phyloP scores from a whole-genome alignment of 1,139 yeast genomes.

The Lizanozyma gosingica region DNA sequence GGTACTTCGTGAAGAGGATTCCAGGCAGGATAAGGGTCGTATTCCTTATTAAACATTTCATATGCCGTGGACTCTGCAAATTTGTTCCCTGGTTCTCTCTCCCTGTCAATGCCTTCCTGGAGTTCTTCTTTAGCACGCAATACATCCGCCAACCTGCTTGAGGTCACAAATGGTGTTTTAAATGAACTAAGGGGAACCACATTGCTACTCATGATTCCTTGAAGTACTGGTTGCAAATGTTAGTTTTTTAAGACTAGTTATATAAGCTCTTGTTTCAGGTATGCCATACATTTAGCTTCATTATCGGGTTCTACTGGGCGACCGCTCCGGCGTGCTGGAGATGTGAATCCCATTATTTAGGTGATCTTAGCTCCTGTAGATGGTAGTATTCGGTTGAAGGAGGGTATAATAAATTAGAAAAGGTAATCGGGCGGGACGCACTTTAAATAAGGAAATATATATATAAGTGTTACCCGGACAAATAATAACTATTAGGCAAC shows the following conservation, averaged over 20 bases:
- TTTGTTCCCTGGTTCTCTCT: constrained; percentile 16
- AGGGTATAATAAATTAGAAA: no score
- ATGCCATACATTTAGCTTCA: not conserved
- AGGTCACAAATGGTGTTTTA: constrained; percentile 36
- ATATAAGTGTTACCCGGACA: no score
- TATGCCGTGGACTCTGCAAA: constrained; percentile 34
- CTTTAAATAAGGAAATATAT: no score
- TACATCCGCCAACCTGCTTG: constrained; percentile 37
- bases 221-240: not conserved
- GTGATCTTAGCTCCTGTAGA: no score
- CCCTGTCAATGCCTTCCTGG: constrained; percentile 16
- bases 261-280: not conserved
- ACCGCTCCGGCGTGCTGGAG: not conserved
- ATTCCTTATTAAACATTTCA: constrained; percentile 27
- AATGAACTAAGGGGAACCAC: constrained; percentile 42
- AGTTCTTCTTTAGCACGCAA: constrained; percentile 20
- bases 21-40: constrained; percentile 60
- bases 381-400: no score
- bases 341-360: constrained; percentile 2
- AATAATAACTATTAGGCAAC: no score
- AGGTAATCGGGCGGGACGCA: no score
- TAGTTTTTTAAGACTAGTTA: not conserved
- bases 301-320: not conserved
- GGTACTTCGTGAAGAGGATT: constrained; percentile 21
- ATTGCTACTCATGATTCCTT: constrained; percentile 4